Evolutionary conservation across 1,284 basidiomycete genomes (phyloP).

Genomic region (Cutaneotrichosporon dermatis): DNA sequence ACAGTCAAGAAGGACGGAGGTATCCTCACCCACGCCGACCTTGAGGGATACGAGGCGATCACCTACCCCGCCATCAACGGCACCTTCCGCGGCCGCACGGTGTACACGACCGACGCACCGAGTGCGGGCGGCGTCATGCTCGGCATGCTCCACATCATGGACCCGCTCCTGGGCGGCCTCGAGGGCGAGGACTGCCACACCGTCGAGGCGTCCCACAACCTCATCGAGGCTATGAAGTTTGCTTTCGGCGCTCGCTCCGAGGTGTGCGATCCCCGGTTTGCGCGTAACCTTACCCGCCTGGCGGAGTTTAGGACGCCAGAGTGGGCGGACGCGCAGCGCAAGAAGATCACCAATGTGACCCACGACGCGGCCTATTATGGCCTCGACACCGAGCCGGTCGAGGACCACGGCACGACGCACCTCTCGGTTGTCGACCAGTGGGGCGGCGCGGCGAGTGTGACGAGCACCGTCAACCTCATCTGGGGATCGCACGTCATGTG

Average conservation of each 20-base stretch:
- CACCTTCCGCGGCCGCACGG: constrained; percentile 66
- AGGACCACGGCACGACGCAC: constrained; percentile 89
- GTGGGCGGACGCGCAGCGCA: constrained; percentile 60
- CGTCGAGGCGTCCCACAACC: constrained; percentile 42
- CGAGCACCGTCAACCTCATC: constrained; percentile 75
- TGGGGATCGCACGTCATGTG: constrained; percentile 83
- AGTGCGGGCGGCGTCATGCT: constrained; percentile 51
- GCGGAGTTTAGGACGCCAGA: constrained; percentile 65
- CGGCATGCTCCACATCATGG: constrained; percentile 44
- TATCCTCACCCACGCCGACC: constrained; percentile 42
- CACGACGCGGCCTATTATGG: constrained; percentile 77
- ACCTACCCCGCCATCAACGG: constrained; percentile 71
- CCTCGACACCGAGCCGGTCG: constrained; percentile 68
- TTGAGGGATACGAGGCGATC: constrained; percentile 60
- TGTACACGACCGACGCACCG: constrained; percentile 80
- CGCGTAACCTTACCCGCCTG: constrained; percentile 53
- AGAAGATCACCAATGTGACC: constrained; percentile 59
- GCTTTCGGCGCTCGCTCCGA: constrained; percentile 59
- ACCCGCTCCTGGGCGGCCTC: constrained; percentile 16
- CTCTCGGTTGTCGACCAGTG: constrained; percentile 71
- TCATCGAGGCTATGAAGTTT: constrained; percentile 53
- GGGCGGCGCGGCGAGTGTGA: constrained; percentile 79
- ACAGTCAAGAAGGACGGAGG: constrained; percentile 39
- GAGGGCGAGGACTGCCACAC: constrained; percentile 4
- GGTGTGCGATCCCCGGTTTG: constrained; percentile 68